Conservation (phyloP, 768 basidiomycete genomes). For the Sarcodon aspratus region DNA sequence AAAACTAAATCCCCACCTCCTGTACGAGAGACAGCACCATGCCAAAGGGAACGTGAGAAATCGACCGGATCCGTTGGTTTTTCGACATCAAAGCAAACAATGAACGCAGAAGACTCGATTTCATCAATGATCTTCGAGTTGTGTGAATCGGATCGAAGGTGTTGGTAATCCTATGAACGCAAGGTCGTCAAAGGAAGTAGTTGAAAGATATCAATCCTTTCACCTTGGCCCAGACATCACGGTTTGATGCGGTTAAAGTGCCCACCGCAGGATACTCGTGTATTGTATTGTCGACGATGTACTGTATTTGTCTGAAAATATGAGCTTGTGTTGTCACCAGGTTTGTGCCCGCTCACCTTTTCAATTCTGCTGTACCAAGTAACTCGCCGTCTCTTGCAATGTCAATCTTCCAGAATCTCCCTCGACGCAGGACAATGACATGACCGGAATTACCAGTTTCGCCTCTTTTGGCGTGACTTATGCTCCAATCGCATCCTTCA, state of each 20-base stretch:
- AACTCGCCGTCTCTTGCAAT: slow-evolving; percentile 42
- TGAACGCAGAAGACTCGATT: slow-evolving; percentile 81
- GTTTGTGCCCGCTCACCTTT: slow-evolving; percentile 30
- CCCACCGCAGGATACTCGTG: slow-evolving; percentile 53
- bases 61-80: slow-evolving; percentile 42
- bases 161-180: neutral
- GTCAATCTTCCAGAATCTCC: slow-evolving; percentile 75
- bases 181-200: neutral
- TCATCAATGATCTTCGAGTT: slow-evolving; percentile 57
- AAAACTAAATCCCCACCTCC: slow-evolving; percentile 13
- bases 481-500: slow-evolving; percentile 63
- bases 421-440: slow-evolving; percentile 77
- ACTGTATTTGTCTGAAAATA: slow-evolving; percentile 47
- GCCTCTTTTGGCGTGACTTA: slow-evolving; percentile 48
- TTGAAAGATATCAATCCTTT: neutral
- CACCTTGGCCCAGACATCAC: slow-evolving; percentile 87
- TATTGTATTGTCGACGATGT: slow-evolving; percentile 52
- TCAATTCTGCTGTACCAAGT: slow-evolving; percentile 53
- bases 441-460: slow-evolving; percentile 61
- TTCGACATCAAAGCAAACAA: slow-evolving; percentile 65
- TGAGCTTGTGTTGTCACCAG: neutral
- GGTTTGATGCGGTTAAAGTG: slow-evolving; percentile 63
- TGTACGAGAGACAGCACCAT: slow-evolving; percentile 44
- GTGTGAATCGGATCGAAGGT: slow-evolving; percentile 38
- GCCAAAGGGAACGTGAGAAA: slow-evolving; percentile 70